phyloP scores from a whole-genome alignment of 805 yeast species.

The Pichia heedii region DNA sequence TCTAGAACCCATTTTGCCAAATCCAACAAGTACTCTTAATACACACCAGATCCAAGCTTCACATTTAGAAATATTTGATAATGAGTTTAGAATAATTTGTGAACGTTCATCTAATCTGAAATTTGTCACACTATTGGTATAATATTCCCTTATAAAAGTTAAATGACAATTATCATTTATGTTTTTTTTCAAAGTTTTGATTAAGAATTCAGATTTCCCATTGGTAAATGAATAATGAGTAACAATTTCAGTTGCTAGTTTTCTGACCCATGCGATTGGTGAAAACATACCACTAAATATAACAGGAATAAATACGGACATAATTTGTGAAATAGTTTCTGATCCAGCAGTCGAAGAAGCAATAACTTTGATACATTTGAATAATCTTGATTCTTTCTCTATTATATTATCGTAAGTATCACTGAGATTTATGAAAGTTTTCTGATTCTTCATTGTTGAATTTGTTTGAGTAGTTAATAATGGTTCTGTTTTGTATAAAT shows the following conservation, averaged over 20 bases:
- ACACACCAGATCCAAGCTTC: conserved; percentile 30
- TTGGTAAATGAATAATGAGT: conserved; percentile 41
- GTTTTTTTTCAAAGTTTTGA: conserved; percentile 20
- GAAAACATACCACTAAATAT: conserved; percentile 74
- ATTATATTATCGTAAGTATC: conserved; percentile 26
- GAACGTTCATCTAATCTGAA: conserved; percentile 21
- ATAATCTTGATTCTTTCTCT: conserved; percentile 68
- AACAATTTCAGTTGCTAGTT: conserved; percentile 68
- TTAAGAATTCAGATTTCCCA: conserved; percentile 14
- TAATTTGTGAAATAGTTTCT: conserved; percentile 43
- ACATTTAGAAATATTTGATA: conserved; percentile 20
- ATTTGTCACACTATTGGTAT: conserved; percentile 13
- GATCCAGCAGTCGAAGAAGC: conserved; percentile 53
- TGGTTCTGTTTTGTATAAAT: conserved; percentile 27
- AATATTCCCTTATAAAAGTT: conserved; percentile 21
- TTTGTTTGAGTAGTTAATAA: conserved; percentile 5
- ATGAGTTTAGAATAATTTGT: conserved; percentile 18
- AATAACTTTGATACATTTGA: conserved; percentile 76
- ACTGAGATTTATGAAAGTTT: conserved; percentile 21
- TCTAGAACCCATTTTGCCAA: conserved; percentile 82
- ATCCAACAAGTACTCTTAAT: conserved; percentile 37
- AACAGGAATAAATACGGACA: conserved; percentile 49
- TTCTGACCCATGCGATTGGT: conserved; percentile 70
- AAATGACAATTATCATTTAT: conserved; percentile 29
- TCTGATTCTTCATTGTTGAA: background rate